Evolutionary conservation across 345 rosid genomes (phyloP).

Genomic region (Arabidopsis thaliana): TAIR10.1 NC_003074.8:4317501-4318000

Average conservation of each 20-base stretch:
- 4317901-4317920: background rate
- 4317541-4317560: constrained; percentile 81
- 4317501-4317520: constrained; percentile 47
- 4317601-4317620: constrained; percentile 79
- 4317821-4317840: constrained; percentile 9
- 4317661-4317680: background rate
- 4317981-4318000: constrained; percentile 38
- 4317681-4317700: background rate
- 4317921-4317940: background rate
- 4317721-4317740: constrained; percentile 92
- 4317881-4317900: background rate
- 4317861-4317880: constrained; percentile 5
- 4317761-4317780: constrained; percentile 80
- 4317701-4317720: constrained; percentile 28
- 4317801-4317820: constrained; percentile 56
- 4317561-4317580: constrained; percentile 91
- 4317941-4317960: background rate
- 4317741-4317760: constrained; percentile 86
- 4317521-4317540: constrained; percentile 83
- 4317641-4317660: background rate
- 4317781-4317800: constrained; percentile 92
- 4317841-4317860: background rate
- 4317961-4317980: background rate
- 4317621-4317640: constrained; percentile 84
- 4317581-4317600: constrained; percentile 89